Percentiles rank a stretch among this genome's conserved stretches.
These are phyloP conservation scores for Dactylellina parvicollis DNA, from an alignment of 2,329 filamentous ascomycete genomes.

Conservation along the genomic window DNA sequence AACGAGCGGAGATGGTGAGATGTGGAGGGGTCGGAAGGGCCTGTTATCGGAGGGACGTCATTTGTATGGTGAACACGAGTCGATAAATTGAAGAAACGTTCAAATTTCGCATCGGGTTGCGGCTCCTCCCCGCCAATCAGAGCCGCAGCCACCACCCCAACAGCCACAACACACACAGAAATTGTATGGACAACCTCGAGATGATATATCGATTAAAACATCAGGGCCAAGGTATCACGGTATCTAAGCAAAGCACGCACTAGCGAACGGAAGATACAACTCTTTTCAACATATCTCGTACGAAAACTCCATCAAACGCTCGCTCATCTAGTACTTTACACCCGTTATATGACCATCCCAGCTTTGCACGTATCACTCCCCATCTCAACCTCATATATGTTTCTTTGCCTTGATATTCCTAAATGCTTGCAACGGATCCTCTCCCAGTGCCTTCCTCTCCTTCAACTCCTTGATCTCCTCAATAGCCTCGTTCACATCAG, in stretches of 20 bases:
- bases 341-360: neutral
- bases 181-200: too few species aligned
- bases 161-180: conserved; percentile 42
- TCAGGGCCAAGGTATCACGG: conserved; percentile 1
- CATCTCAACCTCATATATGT: neutral
- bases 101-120: conserved; percentile 39
- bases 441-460: conserved; percentile 25
- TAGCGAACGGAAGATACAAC: conserved; percentile 16
- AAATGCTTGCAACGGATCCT: conserved; percentile 28
- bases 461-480: conserved; percentile 53
- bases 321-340: neutral
- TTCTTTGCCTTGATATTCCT: conserved; percentile 36
- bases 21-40: neutral
- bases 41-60: conserved; percentile 42
- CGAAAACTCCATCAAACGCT: neutral
- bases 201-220: too few species aligned
- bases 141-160: conserved; percentile 19
- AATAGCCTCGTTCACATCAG: conserved; percentile 52
- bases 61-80: neutral
- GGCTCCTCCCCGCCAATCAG: conserved; percentile 40
- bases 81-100: conserved; percentile 18
- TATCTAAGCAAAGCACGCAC: conserved; percentile 26
- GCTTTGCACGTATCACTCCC: neutral
- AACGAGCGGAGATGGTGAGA: conserved; percentile 22
- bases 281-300: neutral